phyloP scores from a whole-genome alignment of 495 filamentous ascomycete genomes.

The Xylaria cubensis region DNA sequence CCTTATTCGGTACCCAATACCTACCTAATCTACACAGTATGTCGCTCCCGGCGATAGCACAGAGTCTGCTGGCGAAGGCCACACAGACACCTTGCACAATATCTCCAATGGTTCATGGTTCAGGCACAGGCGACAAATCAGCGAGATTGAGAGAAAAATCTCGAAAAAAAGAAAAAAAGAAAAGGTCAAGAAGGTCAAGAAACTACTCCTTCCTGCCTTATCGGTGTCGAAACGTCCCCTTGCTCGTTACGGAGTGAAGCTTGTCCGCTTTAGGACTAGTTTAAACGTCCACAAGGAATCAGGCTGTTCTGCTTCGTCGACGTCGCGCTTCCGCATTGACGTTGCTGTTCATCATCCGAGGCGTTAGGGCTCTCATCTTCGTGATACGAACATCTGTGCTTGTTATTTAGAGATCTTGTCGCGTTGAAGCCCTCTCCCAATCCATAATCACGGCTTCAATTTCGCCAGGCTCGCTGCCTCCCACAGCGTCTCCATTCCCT shows the following conservation, averaged over 20 bases:
- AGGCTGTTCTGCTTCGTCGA: slow-evolving; percentile 27
- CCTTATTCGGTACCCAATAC: neutral
- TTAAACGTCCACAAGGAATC: slow-evolving; percentile 20
- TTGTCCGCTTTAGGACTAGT: slow-evolving; percentile 22
- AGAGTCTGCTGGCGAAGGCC: neutral
- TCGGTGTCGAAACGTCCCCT: slow-evolving; percentile 10
- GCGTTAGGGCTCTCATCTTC: slow-evolving; percentile 8
- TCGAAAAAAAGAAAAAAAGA: neutral
- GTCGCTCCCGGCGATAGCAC: neutral
- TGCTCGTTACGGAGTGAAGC: slow-evolving; percentile 9
- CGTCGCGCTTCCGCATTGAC: slow-evolving; percentile 28
- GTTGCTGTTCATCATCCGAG: slow-evolving; percentile 20
- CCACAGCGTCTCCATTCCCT: slow-evolving; percentile 12
- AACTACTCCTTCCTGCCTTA: neutral
- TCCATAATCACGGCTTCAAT: neutral
- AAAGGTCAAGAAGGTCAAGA: neutral
- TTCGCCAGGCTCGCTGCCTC: slow-evolving; percentile 4
- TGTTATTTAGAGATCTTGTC: neutral
- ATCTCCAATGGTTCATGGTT: neutral
- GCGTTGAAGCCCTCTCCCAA: neutral
- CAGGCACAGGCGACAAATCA: neutral
- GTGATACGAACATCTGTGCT: slow-evolving; percentile 10
- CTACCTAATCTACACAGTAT: neutral
- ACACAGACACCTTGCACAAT: neutral
- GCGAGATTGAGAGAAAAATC: neutral